Evolutionary conservation across 2,329 filamentous ascomycete species (phyloP).

Genomic region (Botrytis cinerea): DNA sequence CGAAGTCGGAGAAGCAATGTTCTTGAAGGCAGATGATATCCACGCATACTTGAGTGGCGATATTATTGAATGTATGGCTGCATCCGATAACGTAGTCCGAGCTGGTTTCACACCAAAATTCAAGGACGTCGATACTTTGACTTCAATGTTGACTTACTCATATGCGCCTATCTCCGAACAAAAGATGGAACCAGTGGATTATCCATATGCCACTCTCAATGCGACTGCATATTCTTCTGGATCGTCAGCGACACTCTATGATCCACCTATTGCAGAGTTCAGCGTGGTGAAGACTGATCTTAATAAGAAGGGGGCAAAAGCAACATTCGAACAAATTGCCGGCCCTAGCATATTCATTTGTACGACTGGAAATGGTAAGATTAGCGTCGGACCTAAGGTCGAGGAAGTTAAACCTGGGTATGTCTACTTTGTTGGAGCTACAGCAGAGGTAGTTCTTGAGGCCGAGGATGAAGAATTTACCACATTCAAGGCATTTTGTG

Average conservation of each 20-base stretch:
- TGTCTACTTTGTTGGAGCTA: slow-evolving; percentile 85
- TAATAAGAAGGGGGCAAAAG: slow-evolving; percentile 71
- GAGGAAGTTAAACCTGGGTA: slow-evolving; percentile 73
- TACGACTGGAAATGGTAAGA: slow-evolving; percentile 78
- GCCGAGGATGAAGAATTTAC: slow-evolving; percentile 73
- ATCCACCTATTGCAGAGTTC: slow-evolving; percentile 97
- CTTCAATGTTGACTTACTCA: slow-evolving; percentile 89
- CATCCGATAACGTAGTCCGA: slow-evolving; percentile 97
- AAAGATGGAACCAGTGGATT: slow-evolving; percentile 85
- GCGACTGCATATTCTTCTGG: slow-evolving; percentile 76
- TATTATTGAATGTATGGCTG: slow-evolving; percentile 98
- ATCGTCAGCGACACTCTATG: slow-evolving; percentile 75
- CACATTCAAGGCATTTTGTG: slow-evolving; percentile 93
- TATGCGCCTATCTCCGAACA: slow-evolving; percentile 94
- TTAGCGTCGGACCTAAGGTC: slow-evolving; percentile 80
- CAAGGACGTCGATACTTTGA: slow-evolving; percentile 89
- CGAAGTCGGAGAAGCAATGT: slow-evolving; percentile 88
- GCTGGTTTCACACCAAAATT: slow-evolving; percentile 98
- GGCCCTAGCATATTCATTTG: slow-evolving; percentile 94
- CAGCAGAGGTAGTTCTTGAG: slow-evolving; percentile 79
- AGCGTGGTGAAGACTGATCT: slow-evolving; percentile 81
- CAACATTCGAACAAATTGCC: slow-evolving; percentile 81
- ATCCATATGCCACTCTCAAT: slow-evolving; percentile 83
- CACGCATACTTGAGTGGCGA: slow-evolving; percentile 93
- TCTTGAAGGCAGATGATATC: slow-evolving; percentile 94